These are phyloP conservation scores for Xylaria venustula DNA, from an alignment of 495 filamentous ascomycete genomes.

Conservation along the genomic window DNA sequence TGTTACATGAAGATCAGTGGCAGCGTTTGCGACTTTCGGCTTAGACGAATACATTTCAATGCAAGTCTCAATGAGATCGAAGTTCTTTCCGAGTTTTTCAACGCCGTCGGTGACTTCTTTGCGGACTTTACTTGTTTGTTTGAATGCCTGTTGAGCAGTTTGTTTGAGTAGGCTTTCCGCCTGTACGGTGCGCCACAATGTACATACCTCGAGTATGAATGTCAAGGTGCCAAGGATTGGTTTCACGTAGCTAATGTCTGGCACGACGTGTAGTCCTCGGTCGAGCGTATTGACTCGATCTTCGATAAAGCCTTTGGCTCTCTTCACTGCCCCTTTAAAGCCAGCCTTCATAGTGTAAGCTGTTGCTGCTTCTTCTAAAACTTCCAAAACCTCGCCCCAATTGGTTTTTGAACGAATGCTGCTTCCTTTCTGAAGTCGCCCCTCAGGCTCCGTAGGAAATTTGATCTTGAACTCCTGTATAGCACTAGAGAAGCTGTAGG, in stretches of 20 bases:
- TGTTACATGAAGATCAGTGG: neutral
- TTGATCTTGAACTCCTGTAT: neutral
- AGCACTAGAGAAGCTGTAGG: neutral
- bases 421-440: neutral
- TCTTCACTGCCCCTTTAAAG: neutral
- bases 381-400: neutral
- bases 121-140: constrained; percentile 1
- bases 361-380: neutral
- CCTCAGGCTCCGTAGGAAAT: neutral
- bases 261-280: neutral
- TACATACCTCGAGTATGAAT: neutral
- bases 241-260: neutral
- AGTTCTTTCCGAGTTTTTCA: neutral
- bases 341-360: neutral
- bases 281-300: neutral
- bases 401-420: neutral
- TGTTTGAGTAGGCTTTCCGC: too few species aligned
- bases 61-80: neutral
- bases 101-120: neutral
- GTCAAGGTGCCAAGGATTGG: neutral
- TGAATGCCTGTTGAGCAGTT: neutral
- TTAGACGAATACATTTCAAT: constrained; percentile 1
- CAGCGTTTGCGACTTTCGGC: neutral
- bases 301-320: neutral
- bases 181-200: too few species aligned